Percentiles rank a stretch among this genome's conserved stretches.
These are phyloP conservation scores for Isoetes taiwanensis DNA, from an alignment of 75 land plant species.

Conservation along the genomic window DNA sequence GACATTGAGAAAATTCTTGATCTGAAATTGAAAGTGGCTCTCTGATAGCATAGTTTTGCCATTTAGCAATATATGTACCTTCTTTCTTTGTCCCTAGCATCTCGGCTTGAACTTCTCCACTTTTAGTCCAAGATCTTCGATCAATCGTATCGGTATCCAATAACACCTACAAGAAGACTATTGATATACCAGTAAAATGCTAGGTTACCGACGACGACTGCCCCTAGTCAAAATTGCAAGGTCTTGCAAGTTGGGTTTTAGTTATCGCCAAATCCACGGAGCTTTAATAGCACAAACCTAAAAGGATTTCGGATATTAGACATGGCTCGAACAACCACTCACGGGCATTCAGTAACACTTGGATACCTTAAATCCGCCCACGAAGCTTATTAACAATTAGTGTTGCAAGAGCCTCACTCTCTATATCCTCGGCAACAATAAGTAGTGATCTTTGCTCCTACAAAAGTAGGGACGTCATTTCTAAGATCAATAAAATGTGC, in stretches of 20 bases:
- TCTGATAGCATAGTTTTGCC: too few species aligned
- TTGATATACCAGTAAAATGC: not conserved
- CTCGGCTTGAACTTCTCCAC: too few species aligned
- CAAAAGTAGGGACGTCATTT: not conserved
- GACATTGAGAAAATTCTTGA: not conserved
- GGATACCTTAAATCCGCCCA: constrained; percentile 1
- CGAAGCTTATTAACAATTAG: not conserved
- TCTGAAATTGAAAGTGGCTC: too few species aligned
- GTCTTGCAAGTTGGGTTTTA: not conserved
- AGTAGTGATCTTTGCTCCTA: not conserved
- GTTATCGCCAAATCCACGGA: not conserved
- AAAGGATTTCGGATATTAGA: not conserved
- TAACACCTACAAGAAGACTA: too few species aligned
- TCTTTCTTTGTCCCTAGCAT: too few species aligned
- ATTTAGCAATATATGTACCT: too few species aligned
- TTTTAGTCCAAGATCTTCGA: too few species aligned
- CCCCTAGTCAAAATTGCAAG: not conserved
- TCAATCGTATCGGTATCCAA: too few species aligned
- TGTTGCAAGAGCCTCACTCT: not conserved
- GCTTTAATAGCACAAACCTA: not conserved
- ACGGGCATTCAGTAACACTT: not conserved
- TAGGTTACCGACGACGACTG: not conserved
- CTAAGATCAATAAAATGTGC: too few species aligned
- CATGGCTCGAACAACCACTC: too few species aligned
- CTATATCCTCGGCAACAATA: constrained; percentile 7